phyloP scores from a whole-genome alignment of 805 yeast species.

The Wickerhamiella nectarea region DNA sequence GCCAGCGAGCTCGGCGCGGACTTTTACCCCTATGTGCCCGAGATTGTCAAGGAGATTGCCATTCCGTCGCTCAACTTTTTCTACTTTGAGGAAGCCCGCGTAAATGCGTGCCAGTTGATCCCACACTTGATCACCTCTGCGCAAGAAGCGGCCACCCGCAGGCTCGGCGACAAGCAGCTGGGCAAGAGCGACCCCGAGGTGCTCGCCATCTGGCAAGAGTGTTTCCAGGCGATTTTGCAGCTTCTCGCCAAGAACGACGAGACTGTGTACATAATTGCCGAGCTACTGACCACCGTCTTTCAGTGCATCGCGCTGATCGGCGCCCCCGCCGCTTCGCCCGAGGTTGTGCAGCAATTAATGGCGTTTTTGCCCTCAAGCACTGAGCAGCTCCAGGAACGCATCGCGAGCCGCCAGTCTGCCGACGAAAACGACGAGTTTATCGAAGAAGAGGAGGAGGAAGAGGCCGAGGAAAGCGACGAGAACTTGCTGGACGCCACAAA shows the following conservation, averaged over 20 bases:
- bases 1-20: slow-evolving; percentile 72
- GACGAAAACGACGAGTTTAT: slow-evolving; percentile 54
- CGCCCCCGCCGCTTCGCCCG: slow-evolving; percentile 37
- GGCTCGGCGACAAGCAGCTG: slow-evolving; percentile 31
- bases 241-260: slow-evolving; percentile 65
- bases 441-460: slow-evolving; percentile 70
- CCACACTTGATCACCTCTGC: slow-evolving; percentile 61
- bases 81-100: slow-evolving; percentile 87
- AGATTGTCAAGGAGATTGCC: slow-evolving; percentile 62
- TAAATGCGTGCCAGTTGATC: slow-evolving; percentile 73
- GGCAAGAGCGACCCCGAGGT: slow-evolving; percentile 35
- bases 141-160: slow-evolving; percentile 39
- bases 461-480: slow-evolving; percentile 75
- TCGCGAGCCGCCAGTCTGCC: slow-evolving; percentile 32
- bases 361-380: slow-evolving; percentile 45
- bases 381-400: slow-evolving; percentile 58
- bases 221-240: slow-evolving; percentile 36
- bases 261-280: slow-evolving; percentile 56
- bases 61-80: slow-evolving; percentile 84
- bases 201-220: slow-evolving; percentile 54
- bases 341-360: slow-evolving; percentile 40
- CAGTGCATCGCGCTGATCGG: slow-evolving; percentile 57
- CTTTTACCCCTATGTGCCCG: slow-evolving; percentile 71
- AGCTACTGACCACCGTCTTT: slow-evolving; percentile 59
- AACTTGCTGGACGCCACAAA: slow-evolving; percentile 78